Conservation (phyloP, 139 green algal species). For the Chlorella vulgaris region DNA sequence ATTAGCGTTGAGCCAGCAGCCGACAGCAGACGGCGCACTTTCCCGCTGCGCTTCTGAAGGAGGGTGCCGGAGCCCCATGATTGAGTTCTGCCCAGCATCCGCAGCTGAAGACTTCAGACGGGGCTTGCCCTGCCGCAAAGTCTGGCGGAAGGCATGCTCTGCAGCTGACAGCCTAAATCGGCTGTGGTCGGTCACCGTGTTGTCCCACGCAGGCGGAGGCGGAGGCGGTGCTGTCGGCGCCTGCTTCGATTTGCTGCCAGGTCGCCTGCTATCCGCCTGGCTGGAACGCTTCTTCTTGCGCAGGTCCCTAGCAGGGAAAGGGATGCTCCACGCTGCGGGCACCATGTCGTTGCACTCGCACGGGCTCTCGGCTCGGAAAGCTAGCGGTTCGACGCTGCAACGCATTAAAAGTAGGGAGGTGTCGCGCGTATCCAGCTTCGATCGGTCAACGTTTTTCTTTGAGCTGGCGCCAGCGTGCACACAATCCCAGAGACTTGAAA, state of each 20-base stretch:
- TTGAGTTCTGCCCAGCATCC: no score
- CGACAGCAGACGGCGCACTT: background rate
- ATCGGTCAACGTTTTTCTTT: no score
- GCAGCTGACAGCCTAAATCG: background rate
- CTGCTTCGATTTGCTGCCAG: background rate
- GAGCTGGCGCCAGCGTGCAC: no score
- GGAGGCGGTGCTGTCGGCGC: background rate
- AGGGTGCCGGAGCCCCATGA: no score
- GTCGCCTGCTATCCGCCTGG: no score
- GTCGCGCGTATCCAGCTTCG: no score
- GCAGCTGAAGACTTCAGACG: background rate
- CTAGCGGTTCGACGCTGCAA: no score
- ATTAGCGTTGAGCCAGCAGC: background rate
- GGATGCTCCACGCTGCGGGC: slow-evolving; percentile 1
- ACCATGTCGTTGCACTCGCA: no score
- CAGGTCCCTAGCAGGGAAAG: background rate
- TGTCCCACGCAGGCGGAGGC: background rate
- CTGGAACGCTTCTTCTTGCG: background rate
- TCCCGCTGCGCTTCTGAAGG: no score
- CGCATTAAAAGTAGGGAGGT: no score
- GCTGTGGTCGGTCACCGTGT: background rate
- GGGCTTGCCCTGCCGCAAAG: slow-evolving; percentile 13
- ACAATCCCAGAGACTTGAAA: no score
- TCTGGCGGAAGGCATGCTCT: background rate
- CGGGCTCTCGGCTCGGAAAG: no score